Evolutionary conservation across 306 rosid species (phyloP), one percentile per base, ranked within the genome.

Genomic region (Gillenia trifoliata): DNA sequence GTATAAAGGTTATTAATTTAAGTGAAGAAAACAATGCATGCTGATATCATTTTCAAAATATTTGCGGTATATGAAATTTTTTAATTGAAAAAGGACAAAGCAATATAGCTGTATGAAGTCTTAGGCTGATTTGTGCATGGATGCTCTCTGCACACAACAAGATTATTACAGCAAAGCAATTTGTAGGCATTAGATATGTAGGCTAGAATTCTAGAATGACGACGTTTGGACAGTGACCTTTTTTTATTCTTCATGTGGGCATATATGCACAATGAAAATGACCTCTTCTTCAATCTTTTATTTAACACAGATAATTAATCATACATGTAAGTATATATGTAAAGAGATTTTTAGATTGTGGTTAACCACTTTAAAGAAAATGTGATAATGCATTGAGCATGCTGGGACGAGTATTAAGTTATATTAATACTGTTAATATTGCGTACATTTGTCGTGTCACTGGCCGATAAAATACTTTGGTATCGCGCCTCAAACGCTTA

Each of bases 81-180:
- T 54, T 62, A 66, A 63, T n/a, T 59, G 41, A 49, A 71, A 82
- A 57, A 83, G 59, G 78, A 83, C 85, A 81, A 84, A 65, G 59
- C 66, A 59, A 73, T 33, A 79, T 85, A 74, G 86, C 87, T 86
- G 89, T 88, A 73, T 70, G 23, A 74, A 57, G 74, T 71, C 72
- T 15, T 70, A 71, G 59, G 79, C 68, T 69, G 47, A 57, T 79
- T 64, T 29, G 71, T 68, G 77, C 73, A 72, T 15, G 13, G 71
- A 50, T 61, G 22, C 60, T 41, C 3, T 78, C 70, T 55, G 31
- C 33, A 38, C 76, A 62, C 67, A 84, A 57, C 66, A 83, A 64
- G 69, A 54, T 77, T 56, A 71, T 64, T 65, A 71, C 36, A 79
- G 72, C 75, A 72, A 74, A 41, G 71, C 49, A 69, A 54, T 63